Conservation (phyloP, 2,329 filamentous ascomycete species). For the Xylariaceae sp. region DNA sequence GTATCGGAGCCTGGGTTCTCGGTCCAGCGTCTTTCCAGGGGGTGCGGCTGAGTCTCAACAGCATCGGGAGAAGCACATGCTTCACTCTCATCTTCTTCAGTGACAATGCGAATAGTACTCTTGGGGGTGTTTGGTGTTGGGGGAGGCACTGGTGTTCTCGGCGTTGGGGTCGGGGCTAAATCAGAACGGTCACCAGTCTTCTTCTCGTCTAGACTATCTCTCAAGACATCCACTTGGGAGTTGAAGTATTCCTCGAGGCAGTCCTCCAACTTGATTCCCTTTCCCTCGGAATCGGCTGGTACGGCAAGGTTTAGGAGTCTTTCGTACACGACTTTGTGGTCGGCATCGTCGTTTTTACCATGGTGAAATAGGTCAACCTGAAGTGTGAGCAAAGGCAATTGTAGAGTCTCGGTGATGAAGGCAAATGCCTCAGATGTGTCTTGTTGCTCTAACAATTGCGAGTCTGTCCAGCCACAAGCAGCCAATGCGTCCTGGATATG, state of each 20-base stretch:
- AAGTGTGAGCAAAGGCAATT: conserved; percentile 80
- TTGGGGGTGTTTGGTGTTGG: conserved; percentile 19
- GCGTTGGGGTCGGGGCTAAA: conserved; percentile 26
- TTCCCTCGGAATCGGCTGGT: conserved; percentile 67
- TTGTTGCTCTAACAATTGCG: conserved; percentile 73
- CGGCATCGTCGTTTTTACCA: conserved; percentile 77
- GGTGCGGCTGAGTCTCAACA: conserved; percentile 8
- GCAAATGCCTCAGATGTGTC: conserved; percentile 94
- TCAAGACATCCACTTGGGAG: conserved; percentile 81
- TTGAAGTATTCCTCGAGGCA: conserved; percentile 96
- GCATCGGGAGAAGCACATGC: conserved; percentile 1
- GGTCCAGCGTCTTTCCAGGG: conserved; percentile 33
- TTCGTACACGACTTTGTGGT: conserved; percentile 94
- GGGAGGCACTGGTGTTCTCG: conserved; percentile 2
- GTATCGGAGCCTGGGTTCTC: background rate
- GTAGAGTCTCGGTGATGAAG: conserved; percentile 86
- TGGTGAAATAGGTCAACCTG: conserved; percentile 95
- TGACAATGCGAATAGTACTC: conserved; percentile 31
- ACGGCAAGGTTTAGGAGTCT: conserved; percentile 86
- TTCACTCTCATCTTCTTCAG: conserved; percentile 16
- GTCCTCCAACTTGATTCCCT: conserved; percentile 76
- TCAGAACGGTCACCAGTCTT: conserved; percentile 31
- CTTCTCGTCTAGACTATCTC: conserved; percentile 58
- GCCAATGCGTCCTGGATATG: conserved; percentile 77
- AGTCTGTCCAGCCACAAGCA: conserved; percentile 85